A percentile compares a stretch with the other conserved stretches of the same genome.
phyloP scores from a whole-genome alignment of 257 asterid genomes.

The Solanum ossicruentum region DNA sequence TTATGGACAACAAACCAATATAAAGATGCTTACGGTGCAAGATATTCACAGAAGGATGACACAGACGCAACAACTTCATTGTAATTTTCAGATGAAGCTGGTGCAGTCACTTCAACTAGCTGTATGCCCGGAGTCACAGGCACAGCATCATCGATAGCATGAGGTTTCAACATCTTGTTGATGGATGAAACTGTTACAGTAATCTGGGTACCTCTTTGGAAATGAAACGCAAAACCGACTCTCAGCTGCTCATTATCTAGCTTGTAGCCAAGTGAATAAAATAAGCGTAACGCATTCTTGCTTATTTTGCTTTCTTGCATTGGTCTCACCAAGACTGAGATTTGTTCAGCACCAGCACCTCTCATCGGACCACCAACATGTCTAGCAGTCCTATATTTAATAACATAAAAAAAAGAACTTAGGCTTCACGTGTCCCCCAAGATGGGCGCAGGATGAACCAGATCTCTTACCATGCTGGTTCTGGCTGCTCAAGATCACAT shows the following conservation, averaged over 20 bases:
- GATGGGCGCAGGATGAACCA: neutral
- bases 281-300: conserved; percentile 74
- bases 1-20: neutral
- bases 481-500: conserved; percentile 92
- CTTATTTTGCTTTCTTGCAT: conserved; percentile 78
- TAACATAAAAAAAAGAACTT: neutral
- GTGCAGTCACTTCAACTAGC: conserved; percentile 90
- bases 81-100: conserved; percentile 83
- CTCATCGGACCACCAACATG: conserved; percentile 95
- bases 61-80: conserved; percentile 65
- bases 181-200: conserved; percentile 75
- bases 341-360: conserved; percentile 90
- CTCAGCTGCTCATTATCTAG: conserved; percentile 82
- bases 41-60: conserved; percentile 83
- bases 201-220: conserved; percentile 80
- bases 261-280: conserved; percentile 77
- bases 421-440: neutral
- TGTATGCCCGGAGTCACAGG: conserved; percentile 93
- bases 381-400: conserved; percentile 59
- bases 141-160: conserved; percentile 80
- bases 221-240: conserved; percentile 77
- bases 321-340: conserved; percentile 75
- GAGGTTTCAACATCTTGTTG: conserved; percentile 86
- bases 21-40: conserved; percentile 80
- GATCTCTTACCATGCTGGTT: conserved; percentile 70